A percentile compares a stretch with the other conserved stretches of the same genome.
These are phyloP conservation scores for Artemisia annua DNA, from an alignment of 129 eudicot genomes.

Conservation along the genomic window DNA sequence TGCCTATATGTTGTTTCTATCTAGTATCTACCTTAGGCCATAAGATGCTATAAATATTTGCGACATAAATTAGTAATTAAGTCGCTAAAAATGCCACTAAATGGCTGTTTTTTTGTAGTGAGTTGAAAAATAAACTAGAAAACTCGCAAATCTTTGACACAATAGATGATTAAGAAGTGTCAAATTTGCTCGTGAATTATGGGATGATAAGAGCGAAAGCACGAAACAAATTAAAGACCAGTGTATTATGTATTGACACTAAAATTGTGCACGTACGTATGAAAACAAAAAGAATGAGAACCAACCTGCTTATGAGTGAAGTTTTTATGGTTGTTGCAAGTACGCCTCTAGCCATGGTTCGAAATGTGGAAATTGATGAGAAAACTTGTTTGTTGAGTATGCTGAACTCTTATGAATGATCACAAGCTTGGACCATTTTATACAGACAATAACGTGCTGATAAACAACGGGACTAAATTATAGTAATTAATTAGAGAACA, in stretches of 20 bases:
- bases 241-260: neutral
- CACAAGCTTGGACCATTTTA: constrained; percentile 3
- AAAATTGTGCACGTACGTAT: neutral
- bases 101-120: too few relatives aligned
- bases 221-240: too few relatives aligned
- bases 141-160: too few relatives aligned
- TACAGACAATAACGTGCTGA: neutral
- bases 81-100: too few relatives aligned
- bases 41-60: too few relatives aligned
- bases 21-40: too few relatives aligned
- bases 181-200: too few relatives aligned
- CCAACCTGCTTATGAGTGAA: constrained; percentile 7
- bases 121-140: too few relatives aligned
- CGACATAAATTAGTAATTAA: too few relatives aligned
- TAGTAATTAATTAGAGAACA: constrained; percentile 22
- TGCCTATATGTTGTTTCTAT: too few relatives aligned
- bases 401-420: constrained; percentile 14
- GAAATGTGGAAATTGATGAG: neutral
- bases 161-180: too few relatives aligned
- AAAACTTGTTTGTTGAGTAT: constrained; percentile 16
- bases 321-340: constrained; percentile 22
- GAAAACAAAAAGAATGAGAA: neutral
- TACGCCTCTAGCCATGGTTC: constrained; percentile 27
- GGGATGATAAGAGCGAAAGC: too few relatives aligned
- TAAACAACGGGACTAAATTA: neutral